A percentile compares a stretch with the other conserved stretches of the same genome.
phyloP scores from a whole-genome alignment of 192 early-diverging fungal genomes.

The Linnemannia schmuckeri region DNA sequence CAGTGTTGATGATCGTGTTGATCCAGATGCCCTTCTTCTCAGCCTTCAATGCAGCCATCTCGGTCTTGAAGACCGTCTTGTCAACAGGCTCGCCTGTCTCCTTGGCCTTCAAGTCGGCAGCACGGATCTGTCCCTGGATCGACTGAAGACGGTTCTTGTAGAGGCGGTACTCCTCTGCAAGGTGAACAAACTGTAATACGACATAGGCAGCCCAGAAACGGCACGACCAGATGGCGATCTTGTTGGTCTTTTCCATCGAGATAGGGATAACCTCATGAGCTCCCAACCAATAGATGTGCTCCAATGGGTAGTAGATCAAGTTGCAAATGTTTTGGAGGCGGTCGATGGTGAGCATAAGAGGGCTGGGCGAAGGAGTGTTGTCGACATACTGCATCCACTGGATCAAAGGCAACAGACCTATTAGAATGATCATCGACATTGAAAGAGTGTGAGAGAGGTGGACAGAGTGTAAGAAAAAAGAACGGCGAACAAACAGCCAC shows the following conservation, averaged over 20 bases:
- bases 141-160: constrained; percentile 62
- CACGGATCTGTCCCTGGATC: constrained; percentile 70
- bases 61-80: constrained; percentile 70
- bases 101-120: constrained; percentile 62
- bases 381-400: constrained; percentile 90
- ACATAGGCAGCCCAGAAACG: constrained; percentile 97
- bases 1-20: constrained; percentile 89
- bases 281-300: constrained; percentile 96
- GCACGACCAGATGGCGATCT: constrained; percentile 93
- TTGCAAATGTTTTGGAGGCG: constrained; percentile 91
- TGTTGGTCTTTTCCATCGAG: constrained; percentile 77
- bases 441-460: not conserved
- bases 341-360: constrained; percentile 73
- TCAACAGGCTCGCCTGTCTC: constrained; percentile 57
- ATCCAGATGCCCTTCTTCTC: constrained; percentile 74
- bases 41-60: constrained; percentile 71
- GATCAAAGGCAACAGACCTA: constrained; percentile 81
- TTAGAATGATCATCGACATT: not conserved
- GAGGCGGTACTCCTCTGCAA: constrained; percentile 76
- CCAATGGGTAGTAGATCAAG: constrained; percentile 94
- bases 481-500: not conserved
- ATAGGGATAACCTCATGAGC: constrained; percentile 87
- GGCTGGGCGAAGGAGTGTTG: constrained; percentile 75
- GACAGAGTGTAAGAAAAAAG: not conserved
- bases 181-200: constrained; percentile 87